Percentiles rank a stretch among this genome's conserved stretches.
phyloP scores from a whole-genome alignment of 768 basidiomycete genomes.

The Russula dissimulans region DNA sequence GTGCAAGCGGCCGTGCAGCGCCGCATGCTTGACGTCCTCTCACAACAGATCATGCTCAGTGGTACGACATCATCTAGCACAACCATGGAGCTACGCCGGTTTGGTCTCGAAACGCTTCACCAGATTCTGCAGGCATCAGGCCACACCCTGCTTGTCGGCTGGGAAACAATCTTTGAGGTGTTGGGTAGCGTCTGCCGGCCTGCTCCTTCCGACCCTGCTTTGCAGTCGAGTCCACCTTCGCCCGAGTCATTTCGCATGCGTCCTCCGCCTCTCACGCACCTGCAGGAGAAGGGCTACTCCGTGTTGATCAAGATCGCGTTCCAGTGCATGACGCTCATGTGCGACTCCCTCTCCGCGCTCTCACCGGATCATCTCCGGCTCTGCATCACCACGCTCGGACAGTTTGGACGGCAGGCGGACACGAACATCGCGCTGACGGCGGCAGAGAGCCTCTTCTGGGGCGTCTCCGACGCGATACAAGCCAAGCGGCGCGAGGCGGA shows the following conservation, averaged over 20 bases:
- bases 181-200: constrained; percentile 79
- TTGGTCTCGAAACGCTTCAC: constrained; percentile 85
- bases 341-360: constrained; percentile 81
- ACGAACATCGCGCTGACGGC: constrained; percentile 95
- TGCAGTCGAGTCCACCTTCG: constrained; percentile 33
- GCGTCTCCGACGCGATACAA: constrained; percentile 92
- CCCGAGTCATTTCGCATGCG: constrained; percentile 18
- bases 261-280: constrained; percentile 41
- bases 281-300: constrained; percentile 60
- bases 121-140: constrained; percentile 87
- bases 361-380: constrained; percentile 73
- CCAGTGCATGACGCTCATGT: constrained; percentile 88
- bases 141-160: constrained; percentile 85
- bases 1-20: constrained; percentile 65
- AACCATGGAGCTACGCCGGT: constrained; percentile 72
- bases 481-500: constrained; percentile 60
- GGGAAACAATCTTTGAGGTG: constrained; percentile 91
- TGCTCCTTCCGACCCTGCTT: constrained; percentile 27
- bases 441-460: constrained; percentile 89
- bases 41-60: constrained; percentile 59
- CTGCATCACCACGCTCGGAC: constrained; percentile 84
- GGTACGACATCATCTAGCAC: constrained; percentile 33
- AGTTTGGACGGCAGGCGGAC: constrained; percentile 87
- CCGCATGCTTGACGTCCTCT: constrained; percentile 78
- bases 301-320: constrained; percentile 86